Conservation (phyloP, 2,329 filamentous ascomycete species). For the Scedosporium boydii region DNA sequence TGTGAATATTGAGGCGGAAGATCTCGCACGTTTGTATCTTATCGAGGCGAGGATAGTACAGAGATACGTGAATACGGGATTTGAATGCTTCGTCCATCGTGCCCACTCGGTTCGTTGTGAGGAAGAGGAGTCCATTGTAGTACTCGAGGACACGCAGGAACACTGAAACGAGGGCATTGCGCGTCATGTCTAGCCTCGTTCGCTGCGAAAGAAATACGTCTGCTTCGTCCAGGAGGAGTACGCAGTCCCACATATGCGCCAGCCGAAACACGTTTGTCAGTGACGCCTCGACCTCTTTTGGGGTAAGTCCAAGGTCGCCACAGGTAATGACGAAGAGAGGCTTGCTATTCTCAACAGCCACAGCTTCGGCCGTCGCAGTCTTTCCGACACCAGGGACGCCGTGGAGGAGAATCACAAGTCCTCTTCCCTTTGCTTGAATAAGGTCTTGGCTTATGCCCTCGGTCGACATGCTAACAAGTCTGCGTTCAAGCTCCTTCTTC, state of each 20-base stretch:
- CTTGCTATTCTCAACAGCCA: constrained; percentile 70
- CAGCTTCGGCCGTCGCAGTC: constrained; percentile 41
- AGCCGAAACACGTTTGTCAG: constrained; percentile 58
- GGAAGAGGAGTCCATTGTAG: constrained; percentile 35
- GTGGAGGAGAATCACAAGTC: constrained; percentile 72
- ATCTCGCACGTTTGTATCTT: constrained; percentile 28
- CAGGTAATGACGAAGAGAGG: constrained; percentile 78
- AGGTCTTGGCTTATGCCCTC: constrained; percentile 64
- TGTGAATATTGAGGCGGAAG: constrained; percentile 28
- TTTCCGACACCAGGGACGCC: constrained; percentile 38
- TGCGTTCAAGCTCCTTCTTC: constrained; percentile 46
- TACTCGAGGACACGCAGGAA: constrained; percentile 38
- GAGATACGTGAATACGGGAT: constrained; percentile 34
- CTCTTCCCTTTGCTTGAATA: constrained; percentile 76
- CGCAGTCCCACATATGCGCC: constrained; percentile 16
- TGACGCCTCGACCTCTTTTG: constrained; percentile 57
- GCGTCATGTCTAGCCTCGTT: constrained; percentile 16
- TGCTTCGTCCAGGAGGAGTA: constrained; percentile 23
- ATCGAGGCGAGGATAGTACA: constrained; percentile 32
- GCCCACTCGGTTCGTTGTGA: constrained; percentile 41
- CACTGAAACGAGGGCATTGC: constrained; percentile 29
- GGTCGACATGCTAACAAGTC: constrained; percentile 7
- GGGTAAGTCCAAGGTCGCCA: constrained; percentile 44
- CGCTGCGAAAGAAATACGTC: constrained; percentile 23
- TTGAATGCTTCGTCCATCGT: constrained; percentile 39